These are phyloP conservation scores for Mycena galopus DNA, from an alignment of 768 basidiomycete species.

Conservation along the genomic window DNA sequence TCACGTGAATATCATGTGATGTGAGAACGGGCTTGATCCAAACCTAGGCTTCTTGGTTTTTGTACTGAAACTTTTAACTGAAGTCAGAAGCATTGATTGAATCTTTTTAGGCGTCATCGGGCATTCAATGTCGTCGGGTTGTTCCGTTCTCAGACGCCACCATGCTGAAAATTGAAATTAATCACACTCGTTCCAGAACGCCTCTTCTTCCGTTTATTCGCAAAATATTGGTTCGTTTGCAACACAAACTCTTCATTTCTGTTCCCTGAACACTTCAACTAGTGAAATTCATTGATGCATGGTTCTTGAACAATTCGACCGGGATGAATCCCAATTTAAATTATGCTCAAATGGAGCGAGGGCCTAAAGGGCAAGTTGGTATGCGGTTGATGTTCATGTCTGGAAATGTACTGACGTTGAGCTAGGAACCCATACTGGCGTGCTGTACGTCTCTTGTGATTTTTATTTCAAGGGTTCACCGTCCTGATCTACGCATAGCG, in stretches of 20 bases:
- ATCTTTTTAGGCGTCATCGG: no score
- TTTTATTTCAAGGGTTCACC: neutral
- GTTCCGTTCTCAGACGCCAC: no score
- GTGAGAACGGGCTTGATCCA: no score
- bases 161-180: no score
- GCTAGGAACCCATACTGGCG: conserved; percentile 62
- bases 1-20: no score
- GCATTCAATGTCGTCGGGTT: no score
- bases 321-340: conserved; percentile 76
- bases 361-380: conserved; percentile 52
- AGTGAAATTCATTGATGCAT: conserved; percentile 63
- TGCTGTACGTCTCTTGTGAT: conserved; percentile 57
- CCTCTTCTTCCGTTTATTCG: conserved; percentile 56
- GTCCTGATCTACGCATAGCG: conserved; percentile 51
- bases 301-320: conserved; percentile 71
- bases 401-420: conserved; percentile 43
- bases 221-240: conserved; percentile 50
- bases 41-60: no score
- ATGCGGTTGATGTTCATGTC: conserved; percentile 25
- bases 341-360: conserved; percentile 65
- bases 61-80: no score
- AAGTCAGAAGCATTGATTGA: no score
- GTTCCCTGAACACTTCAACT: conserved; percentile 20
- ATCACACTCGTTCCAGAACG: conserved; percentile 62
- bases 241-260: neutral